Evolutionary conservation across 352 stramenopile genomes (phyloP).

Genomic region (Pythium folliculosum): DNA sequence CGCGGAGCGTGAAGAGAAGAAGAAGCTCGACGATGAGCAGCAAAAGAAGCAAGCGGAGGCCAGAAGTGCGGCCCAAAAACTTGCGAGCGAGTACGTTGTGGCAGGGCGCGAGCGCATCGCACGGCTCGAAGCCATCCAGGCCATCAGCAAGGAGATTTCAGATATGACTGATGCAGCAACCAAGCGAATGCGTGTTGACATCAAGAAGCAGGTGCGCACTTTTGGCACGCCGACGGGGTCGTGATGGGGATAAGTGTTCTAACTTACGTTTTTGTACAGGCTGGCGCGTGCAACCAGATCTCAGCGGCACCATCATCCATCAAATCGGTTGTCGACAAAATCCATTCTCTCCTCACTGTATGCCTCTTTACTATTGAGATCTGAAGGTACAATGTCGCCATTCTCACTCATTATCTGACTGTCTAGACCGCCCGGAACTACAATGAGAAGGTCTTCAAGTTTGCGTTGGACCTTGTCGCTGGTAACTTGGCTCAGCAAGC

Average conservation of each 20-base stretch:
- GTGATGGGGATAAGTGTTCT: not conserved
- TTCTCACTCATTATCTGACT: not conserved
- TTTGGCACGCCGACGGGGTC: too few relatives aligned
- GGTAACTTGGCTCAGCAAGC: constrained; percentile 75
- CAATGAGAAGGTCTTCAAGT: constrained; percentile 68
- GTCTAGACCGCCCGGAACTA: constrained; percentile 52
- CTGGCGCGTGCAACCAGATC: constrained; percentile 82
- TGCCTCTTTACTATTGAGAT: not conserved
- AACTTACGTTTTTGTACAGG: constrained; percentile 31
- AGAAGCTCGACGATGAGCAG: constrained; percentile 30
- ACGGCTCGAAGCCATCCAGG: constrained; percentile 54
- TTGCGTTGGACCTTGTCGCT: constrained; percentile 68
- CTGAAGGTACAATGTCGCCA: not conserved
- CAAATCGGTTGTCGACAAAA: constrained; percentile 64
- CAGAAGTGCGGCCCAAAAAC: constrained; percentile 39
- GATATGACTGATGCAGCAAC: constrained; percentile 46
- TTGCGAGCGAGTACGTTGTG: constrained; percentile 38
- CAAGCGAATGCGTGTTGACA: constrained; percentile 73
- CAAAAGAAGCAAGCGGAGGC: constrained; percentile 42
- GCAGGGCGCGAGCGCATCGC: constrained; percentile 42
- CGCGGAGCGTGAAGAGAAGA: constrained; percentile 27
- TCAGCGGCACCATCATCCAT: constrained; percentile 67
- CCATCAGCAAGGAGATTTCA: constrained; percentile 47
- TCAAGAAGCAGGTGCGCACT: constrained; percentile 61
- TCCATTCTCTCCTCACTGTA: constrained; percentile 48